A percentile compares a stretch with the other conserved stretches of the same genome.
These are phyloP conservation scores for Chondrus crispus DNA, from an alignment of 23 red algal species.

Conservation along the genomic window DNA sequence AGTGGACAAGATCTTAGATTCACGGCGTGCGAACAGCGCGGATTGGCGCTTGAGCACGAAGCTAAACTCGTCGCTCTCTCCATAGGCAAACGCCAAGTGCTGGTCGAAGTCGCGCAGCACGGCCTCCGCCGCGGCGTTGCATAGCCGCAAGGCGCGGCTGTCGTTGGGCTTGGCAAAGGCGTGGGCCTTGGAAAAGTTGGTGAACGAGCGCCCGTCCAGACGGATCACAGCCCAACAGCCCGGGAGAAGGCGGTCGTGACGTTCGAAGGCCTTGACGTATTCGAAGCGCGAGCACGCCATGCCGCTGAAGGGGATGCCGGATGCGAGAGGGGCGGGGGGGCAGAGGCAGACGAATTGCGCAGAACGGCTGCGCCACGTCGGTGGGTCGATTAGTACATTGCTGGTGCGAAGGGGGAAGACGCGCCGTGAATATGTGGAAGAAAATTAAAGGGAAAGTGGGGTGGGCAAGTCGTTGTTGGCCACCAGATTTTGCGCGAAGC, in stretches of 20 bases:
- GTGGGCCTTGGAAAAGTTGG: conserved; percentile 66
- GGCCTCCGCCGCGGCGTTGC: conserved; percentile 41
- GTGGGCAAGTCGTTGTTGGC: too few relatives aligned
- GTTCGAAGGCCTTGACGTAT: conserved; percentile 92
- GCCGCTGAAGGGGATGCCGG: background rate
- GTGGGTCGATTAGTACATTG: too few relatives aligned
- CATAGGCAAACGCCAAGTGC: conserved; percentile 74
- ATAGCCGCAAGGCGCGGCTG: conserved; percentile 48
- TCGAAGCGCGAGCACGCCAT: conserved; percentile 93
- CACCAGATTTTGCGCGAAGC: too few relatives aligned
- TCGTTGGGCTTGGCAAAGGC: conserved; percentile 79
- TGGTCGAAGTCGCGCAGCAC: conserved; percentile 64
- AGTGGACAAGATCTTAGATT: conserved; percentile 78
- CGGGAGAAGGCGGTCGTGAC: conserved; percentile 70
- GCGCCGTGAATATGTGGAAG: too few relatives aligned
- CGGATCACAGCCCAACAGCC: conserved; percentile 81
- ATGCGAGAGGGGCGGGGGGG: too few relatives aligned
- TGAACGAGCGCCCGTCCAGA: conserved; percentile 90
- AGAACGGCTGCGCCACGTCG: too few relatives aligned
- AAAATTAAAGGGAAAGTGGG: too few relatives aligned
- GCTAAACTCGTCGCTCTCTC: conserved; percentile 85
- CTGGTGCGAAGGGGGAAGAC: too few relatives aligned
- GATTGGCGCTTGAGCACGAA: conserved; percentile 71
- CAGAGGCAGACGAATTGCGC: too few relatives aligned
- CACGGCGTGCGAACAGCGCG: conserved; percentile 64